These are phyloP conservation scores for Eleusine coracana DNA, from an alignment of 176 grass and related monocot species.

Conservation along the genomic window DNA sequence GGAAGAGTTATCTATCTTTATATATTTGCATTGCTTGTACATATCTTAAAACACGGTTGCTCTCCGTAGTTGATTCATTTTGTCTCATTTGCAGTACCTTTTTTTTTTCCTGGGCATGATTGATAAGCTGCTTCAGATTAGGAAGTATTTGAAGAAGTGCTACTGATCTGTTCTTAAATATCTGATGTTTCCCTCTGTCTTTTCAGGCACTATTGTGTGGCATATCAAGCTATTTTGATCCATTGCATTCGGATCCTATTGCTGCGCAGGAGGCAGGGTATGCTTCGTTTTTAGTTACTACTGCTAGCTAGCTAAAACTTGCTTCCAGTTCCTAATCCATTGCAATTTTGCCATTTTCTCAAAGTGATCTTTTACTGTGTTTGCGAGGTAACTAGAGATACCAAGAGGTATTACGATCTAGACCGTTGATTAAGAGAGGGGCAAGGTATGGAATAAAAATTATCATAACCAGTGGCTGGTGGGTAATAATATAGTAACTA, in stretches of 20 bases:
- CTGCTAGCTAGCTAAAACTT: background rate
- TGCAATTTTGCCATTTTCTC: background rate
- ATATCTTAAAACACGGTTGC: background rate
- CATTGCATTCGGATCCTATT: conserved; percentile 86
- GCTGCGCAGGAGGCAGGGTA: conserved; percentile 79
- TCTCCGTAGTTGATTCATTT: background rate
- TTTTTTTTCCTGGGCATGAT: background rate
- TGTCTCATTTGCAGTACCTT: background rate
- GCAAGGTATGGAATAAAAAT: no score
- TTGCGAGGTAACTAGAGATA: no score
- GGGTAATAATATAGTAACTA: no score
- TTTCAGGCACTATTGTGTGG: conserved; percentile 76
- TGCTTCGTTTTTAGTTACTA: conserved; percentile 8
- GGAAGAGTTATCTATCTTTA: background rate
- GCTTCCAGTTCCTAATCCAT: background rate
- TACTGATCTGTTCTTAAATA: background rate
- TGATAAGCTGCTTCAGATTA: background rate
- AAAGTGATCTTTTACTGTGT: no score
- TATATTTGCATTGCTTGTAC: conserved; percentile 19
- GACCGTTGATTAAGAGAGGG: no score
- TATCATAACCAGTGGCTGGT: no score
- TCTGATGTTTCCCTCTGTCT: background rate
- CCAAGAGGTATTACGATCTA: no score
- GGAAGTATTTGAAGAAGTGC: background rate
- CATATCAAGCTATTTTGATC: conserved; percentile 84